Evolutionary conservation across 2,329 filamentous ascomycete genomes (phyloP).

Genomic region (Microsporum audouinii): DNA sequence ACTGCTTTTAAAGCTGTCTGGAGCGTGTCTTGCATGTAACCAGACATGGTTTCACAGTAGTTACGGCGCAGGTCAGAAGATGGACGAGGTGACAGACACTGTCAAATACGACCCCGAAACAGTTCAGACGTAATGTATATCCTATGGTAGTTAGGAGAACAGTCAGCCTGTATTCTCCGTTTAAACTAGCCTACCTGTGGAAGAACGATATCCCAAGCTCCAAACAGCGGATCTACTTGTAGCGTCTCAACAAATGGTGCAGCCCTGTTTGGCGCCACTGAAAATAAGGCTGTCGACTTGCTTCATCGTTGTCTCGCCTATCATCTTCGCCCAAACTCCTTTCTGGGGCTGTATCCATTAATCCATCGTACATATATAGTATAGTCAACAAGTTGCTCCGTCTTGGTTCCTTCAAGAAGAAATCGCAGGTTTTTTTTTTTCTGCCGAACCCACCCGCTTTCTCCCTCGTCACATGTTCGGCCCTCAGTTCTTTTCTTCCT

Average conservation of each 20-base stretch:
- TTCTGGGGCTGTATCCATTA: not conserved
- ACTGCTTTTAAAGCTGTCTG: not conserved
- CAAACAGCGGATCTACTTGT: not conserved
- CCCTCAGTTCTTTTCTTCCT: not conserved
- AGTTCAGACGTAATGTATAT: too few species aligned
- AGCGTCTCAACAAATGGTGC: not conserved
- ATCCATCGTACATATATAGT: not conserved
- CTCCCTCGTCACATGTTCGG: not conserved
- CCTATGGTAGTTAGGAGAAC: too few species aligned
- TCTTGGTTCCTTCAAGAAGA: not conserved
- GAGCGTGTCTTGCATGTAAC: not conserved
- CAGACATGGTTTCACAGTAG: not conserved
- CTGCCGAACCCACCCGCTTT: not conserved
- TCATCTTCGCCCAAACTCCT: not conserved
- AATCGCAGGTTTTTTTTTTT: not conserved
- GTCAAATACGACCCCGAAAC: too few species aligned
- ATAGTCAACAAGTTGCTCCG: not conserved
- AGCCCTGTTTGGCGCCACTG: not conserved
- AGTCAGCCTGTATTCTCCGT: too few species aligned
- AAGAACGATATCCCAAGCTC: too few species aligned
- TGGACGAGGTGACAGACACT: too few species aligned
- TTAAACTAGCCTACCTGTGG: too few species aligned
- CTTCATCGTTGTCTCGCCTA: not conserved
- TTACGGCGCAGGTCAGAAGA: too few species aligned
- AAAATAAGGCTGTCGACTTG: not conserved